These are phyloP conservation scores for Lomentospora prolificans DNA, from an alignment of 2,329 filamentous ascomycete species.

Conservation along the genomic window DNA sequence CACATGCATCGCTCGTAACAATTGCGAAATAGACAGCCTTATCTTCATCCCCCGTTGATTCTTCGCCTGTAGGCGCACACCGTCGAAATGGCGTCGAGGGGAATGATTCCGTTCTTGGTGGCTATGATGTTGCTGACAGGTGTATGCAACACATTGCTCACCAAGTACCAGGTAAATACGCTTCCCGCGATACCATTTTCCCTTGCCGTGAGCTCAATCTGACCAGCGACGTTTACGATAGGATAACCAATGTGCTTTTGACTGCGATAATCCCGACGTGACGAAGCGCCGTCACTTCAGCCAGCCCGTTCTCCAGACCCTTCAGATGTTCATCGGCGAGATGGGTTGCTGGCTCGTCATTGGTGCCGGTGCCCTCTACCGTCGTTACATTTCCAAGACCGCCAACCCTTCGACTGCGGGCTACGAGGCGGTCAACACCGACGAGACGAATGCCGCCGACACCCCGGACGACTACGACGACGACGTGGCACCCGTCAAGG, in stretches of 20 bases:
- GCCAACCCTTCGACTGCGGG: slow-evolving; percentile 37
- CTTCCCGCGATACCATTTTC: too few relatives aligned
- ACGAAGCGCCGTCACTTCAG: slow-evolving; percentile 67
- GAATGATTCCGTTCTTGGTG: slow-evolving; percentile 74
- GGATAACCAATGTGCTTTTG: slow-evolving; percentile 94
- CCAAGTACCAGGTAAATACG: slow-evolving; percentile 78
- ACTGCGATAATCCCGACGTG: slow-evolving; percentile 66
- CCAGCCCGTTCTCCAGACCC: slow-evolving; percentile 90
- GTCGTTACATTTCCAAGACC: slow-evolving; percentile 40
- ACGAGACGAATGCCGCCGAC: slow-evolving; percentile 33
- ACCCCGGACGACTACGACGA: slow-evolving; percentile 17
- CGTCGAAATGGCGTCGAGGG: slow-evolving; percentile 57
- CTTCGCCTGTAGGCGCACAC: background rate
- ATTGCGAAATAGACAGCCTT: background rate
- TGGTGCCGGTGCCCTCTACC: slow-evolving; percentile 56
- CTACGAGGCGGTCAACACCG: slow-evolving; percentile 55
- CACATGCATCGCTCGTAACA: background rate
- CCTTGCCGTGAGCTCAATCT: background rate
- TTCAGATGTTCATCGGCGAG: slow-evolving; percentile 97
- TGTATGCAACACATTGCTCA: slow-evolving; percentile 92
- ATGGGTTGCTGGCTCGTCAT: slow-evolving; percentile 94
- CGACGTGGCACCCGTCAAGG: slow-evolving; percentile 31
- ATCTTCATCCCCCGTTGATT: background rate
- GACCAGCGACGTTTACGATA: slow-evolving; percentile 21
- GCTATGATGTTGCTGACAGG: slow-evolving; percentile 95